Base-by-base conservation (phyloP, 179 eudicot species). In the Monotropa hypopitys region DNA sequence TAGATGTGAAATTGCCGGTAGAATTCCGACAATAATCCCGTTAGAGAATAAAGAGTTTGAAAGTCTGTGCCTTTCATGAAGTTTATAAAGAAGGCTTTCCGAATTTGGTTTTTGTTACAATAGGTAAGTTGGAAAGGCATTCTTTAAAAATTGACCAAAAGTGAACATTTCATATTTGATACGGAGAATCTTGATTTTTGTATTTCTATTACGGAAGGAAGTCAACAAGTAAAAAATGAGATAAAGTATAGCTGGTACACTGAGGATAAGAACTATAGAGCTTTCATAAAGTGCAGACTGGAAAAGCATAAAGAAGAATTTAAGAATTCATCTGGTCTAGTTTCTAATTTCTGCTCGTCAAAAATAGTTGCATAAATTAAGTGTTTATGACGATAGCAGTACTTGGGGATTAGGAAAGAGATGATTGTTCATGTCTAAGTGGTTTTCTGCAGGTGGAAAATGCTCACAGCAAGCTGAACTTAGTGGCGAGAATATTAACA, bases 401-500 rank as follows among this genome's bases (percentile, higher is more conserved):
- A 56, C 0, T 74, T 57, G 1, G 70, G 26, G 11, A 46, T 20
- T 56, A 20, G 3, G 42, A 35, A 53, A 40, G 11, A 49, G 51
- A 73, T 50, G 28, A 59, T 70, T 50, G 28, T 73, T 71, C 43
- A 70, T 78, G 68, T 76, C 59, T 80, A 45, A 54, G 12, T 78
- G 78, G 71, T 70, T 53, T 69, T 67, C 26, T 81, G 77, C 86
- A 94, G 98, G 89, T 88, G 98, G 97, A 59, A 94, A 94, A 87
- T 94, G 97, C 85, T 89, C 98, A 67, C 98, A 92, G 85, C 97
- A 87, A 80, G 87, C 90, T 53, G 98, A 94, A 81, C 94, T 94
- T 80, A 94, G 97, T 76, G 98, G 98, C 43, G 98, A 94, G 80
- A 94, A 94, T 82, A 94, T 94, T 75, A 94, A 94, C 82, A 94